Conservation (phyloP, 2,329 filamentous ascomycete genomes). For the Nemania serpens region DNA sequence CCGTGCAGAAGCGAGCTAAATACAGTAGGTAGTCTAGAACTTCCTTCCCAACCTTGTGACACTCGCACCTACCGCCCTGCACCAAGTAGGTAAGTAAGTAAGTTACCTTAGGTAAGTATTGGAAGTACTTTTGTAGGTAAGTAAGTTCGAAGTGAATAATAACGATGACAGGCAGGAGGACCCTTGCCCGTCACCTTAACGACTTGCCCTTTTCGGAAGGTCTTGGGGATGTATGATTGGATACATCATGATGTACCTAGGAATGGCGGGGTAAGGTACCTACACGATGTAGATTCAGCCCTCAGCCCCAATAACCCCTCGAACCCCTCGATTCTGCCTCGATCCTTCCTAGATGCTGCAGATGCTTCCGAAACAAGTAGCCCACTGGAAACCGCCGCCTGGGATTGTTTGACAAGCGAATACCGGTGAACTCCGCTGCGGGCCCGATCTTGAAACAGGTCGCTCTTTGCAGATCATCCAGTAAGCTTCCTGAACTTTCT, state of each 20-base stretch:
- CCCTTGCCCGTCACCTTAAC: not conserved
- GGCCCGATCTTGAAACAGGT: slow-evolving; percentile 2
- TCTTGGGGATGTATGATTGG: slow-evolving; percentile 11
- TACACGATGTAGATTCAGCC: not conserved
- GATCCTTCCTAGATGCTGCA: too few species aligned
- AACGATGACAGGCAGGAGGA: too few species aligned
- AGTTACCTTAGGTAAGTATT: too few species aligned
- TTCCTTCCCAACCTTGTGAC: too few species aligned
- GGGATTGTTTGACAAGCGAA: not conserved
- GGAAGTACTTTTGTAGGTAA: too few species aligned
- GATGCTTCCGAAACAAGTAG: not conserved
- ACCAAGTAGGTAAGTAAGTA: too few species aligned
- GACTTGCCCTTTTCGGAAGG: slow-evolving; percentile 24
- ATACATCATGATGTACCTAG: not conserved
- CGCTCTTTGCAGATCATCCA: not conserved
- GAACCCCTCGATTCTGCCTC: slow-evolving; percentile 17
- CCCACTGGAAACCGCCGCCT: slow-evolving; percentile 7
- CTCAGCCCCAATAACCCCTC: too few species aligned
- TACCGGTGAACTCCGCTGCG: slow-evolving; percentile 15
- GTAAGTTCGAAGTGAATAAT: too few species aligned
- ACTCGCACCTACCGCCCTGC: too few species aligned
- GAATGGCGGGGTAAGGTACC: slow-evolving; percentile 20
- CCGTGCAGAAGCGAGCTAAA: too few species aligned
- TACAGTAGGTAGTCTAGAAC: too few species aligned
- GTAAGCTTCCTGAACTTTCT: not conserved